Conservation (phyloP, 2,329 filamentous ascomycete species). For the Furcasterigmium sp. region DNA sequence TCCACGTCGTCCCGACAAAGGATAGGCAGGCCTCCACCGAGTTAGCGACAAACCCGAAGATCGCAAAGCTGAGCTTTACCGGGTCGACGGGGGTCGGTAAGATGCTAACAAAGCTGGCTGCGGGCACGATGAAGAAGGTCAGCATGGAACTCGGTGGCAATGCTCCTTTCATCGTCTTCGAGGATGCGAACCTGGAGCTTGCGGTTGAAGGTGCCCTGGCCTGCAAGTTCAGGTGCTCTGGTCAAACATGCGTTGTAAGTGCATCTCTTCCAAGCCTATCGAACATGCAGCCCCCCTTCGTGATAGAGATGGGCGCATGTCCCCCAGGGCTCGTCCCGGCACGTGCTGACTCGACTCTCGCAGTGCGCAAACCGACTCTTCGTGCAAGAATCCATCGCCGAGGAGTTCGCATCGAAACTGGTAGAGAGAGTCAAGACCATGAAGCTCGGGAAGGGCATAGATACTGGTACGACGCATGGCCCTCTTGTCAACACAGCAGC, state of each 20-base stretch:
- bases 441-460: constrained; percentile 53
- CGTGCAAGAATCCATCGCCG: constrained; percentile 54
- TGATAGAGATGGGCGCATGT: too few relatives aligned
- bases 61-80: constrained; percentile 71
- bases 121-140: constrained; percentile 66
- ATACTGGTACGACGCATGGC: constrained; percentile 51
- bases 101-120: constrained; percentile 63
- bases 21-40: constrained; percentile 11
- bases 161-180: constrained; percentile 72
- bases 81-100: constrained; percentile 46
- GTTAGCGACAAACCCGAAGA: constrained; percentile 23
- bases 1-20: constrained; percentile 30
- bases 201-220: constrained; percentile 62
- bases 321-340: too few relatives aligned
- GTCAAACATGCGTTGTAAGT: constrained; percentile 60
- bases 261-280: too few relatives aligned
- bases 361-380: constrained; percentile 53
- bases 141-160: constrained; percentile 72
- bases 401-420: constrained; percentile 44
- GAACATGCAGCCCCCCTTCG: too few relatives aligned
- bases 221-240: constrained; percentile 67
- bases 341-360: too few relatives aligned
- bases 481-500: constrained; percentile 63
- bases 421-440: constrained; percentile 50
- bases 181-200: constrained; percentile 65